Percentiles rank a stretch among this genome's conserved stretches.
These are phyloP conservation scores for Phaeoacremonium minimum DNA, from an alignment of 2,329 filamentous ascomycete genomes.

Conservation along the genomic window DNA sequence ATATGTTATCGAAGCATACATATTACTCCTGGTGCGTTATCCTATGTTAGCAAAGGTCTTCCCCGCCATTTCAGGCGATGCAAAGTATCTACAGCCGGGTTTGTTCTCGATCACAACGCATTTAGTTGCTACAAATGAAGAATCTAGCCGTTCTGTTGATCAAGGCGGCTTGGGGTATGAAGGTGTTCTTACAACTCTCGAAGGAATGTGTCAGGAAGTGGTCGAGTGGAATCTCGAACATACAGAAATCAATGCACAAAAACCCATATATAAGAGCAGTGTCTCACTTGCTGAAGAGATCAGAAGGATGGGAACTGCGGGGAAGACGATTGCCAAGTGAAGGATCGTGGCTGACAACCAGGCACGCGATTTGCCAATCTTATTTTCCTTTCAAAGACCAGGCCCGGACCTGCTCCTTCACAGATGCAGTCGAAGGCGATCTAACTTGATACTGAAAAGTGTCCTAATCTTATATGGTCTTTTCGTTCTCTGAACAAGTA, in stretches of 20 bases:
- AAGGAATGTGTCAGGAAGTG: conserved; percentile 33
- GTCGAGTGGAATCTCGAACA: conserved; percentile 37
- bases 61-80: conserved; percentile 24
- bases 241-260: conserved; percentile 7
- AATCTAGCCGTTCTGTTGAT: conserved; percentile 20
- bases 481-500: no score
- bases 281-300: conserved; percentile 33
- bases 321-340: conserved; percentile 2
- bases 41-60: conserved; percentile 21
- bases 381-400: no score
- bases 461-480: no score
- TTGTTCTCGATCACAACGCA: conserved; percentile 36
- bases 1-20: conserved; percentile 30
- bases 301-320: conserved; percentile 14
- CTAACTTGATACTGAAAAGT: no score
- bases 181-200: conserved; percentile 30
- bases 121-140: conserved; percentile 27
- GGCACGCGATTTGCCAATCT: no score
- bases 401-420: no score
- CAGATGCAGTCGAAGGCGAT: no score
- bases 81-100: conserved; percentile 30
- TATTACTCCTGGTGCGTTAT: conserved; percentile 19
- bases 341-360: no score
- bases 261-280: conserved; percentile 29
- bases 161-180: conserved; percentile 33